A percentile compares a stretch with the other conserved stretches of the same genome.
Conservation (phyloP, 345 rosid genomes). For the Gossypium bickii region DNA sequence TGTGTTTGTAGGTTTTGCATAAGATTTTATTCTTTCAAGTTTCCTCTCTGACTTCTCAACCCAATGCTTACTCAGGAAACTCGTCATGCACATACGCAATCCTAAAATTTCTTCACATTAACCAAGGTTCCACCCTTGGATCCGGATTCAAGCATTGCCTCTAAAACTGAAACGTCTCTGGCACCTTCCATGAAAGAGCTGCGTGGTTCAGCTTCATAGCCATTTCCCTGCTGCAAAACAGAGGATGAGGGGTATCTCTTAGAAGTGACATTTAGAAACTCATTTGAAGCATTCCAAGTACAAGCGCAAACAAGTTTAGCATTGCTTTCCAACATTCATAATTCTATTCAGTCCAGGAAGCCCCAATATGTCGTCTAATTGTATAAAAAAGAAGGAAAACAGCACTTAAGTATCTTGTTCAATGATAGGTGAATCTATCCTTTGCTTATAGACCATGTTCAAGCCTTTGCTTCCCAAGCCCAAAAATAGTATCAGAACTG, state of each 20-base stretch:
- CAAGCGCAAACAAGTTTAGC: not conserved
- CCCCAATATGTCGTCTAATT: not conserved
- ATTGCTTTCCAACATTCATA: not conserved
- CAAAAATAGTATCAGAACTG: not conserved
- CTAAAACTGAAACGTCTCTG: constrained; percentile 78
- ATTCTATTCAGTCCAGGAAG: not conserved
- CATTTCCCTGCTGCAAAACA: constrained; percentile 42
- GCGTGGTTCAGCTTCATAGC: constrained; percentile 57
- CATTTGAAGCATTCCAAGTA: not conserved
- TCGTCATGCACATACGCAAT: not conserved
- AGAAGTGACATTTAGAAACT: not conserved
- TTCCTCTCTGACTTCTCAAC: not conserved
- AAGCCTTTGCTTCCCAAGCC: not conserved
- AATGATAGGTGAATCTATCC: not conserved
- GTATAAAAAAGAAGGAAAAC: not conserved
- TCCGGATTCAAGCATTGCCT: constrained; percentile 95
- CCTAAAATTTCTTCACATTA: constrained; percentile 51
- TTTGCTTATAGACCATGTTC: not conserved
- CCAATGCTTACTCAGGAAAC: not conserved
- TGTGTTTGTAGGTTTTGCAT: not conserved
- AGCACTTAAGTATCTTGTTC: not conserved
- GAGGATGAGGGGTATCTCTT: constrained; percentile 5
- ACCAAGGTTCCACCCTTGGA: constrained; percentile 55
- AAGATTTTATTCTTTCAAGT: not conserved
- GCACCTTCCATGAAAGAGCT: constrained; percentile 81